A percentile compares a stretch with the other conserved stretches of the same genome.
Evolutionary conservation across 2,329 filamentous ascomycete species (phyloP).

Genomic region (Penicillium sumatraense): DNA sequence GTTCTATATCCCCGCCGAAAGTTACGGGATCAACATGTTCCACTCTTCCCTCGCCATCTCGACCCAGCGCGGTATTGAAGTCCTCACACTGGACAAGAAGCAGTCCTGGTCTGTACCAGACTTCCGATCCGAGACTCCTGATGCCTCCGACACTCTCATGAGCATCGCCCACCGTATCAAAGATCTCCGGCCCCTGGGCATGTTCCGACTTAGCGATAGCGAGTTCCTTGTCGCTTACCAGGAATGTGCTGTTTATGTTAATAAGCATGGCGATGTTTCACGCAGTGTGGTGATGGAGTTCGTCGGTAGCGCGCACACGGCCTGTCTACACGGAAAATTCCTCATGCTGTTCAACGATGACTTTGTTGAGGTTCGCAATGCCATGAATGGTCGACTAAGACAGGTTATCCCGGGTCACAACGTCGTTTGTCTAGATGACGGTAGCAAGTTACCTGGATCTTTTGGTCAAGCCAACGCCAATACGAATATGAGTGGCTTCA

Average conservation of each 20-base stretch:
- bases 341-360: slow-evolving; percentile 92
- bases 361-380: slow-evolving; percentile 96
- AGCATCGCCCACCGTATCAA: slow-evolving; percentile 84
- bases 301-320: slow-evolving; percentile 86
- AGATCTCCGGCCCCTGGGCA: slow-evolving; percentile 84
- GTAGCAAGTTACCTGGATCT: slow-evolving; percentile 48
- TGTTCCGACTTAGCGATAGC: slow-evolving; percentile 92
- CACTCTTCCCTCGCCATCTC: slow-evolving; percentile 91
- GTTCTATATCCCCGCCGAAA: slow-evolving; percentile 96
- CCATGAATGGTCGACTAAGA: slow-evolving; percentile 88
- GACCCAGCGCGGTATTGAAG: slow-evolving; percentile 90
- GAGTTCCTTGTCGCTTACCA: slow-evolving; percentile 95
- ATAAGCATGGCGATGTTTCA: slow-evolving; percentile 95
- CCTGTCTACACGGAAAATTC: slow-evolving; percentile 89
- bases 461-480: slow-evolving; percentile 47
- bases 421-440: slow-evolving; percentile 88
- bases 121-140: slow-evolving; percentile 66
- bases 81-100: slow-evolving; percentile 96
- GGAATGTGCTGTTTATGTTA: slow-evolving; percentile 95
- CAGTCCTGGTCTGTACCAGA: slow-evolving; percentile 93
- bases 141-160: slow-evolving; percentile 65
- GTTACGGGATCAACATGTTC: slow-evolving; percentile 94
- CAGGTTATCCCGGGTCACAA: slow-evolving; percentile 94
- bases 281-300: slow-evolving; percentile 98
- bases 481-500: slow-evolving; percentile 25